phyloP scores from a whole-genome alignment of 768 basidiomycete species.

The Neoboletus magnificus region DNA sequence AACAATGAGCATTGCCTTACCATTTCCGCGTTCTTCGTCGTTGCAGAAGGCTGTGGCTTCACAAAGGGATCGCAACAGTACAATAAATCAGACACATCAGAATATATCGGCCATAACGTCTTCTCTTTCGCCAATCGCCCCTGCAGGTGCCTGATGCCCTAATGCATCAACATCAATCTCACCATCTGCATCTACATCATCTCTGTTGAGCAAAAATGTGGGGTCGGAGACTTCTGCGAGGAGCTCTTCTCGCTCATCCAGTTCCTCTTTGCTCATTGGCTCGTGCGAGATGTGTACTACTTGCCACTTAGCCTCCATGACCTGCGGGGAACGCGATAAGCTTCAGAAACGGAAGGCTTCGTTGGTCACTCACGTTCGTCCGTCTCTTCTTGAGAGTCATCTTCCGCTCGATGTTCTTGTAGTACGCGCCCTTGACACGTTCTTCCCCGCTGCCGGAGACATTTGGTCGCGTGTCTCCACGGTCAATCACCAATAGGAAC shows the following conservation, averaged over 20 bases:
- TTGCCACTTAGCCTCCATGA: constrained; percentile 78
- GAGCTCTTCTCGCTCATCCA: constrained; percentile 74
- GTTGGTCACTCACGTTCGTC: constrained; percentile 55
- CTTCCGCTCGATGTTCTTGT: constrained; percentile 86
- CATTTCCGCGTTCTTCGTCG: background rate
- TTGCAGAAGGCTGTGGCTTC: background rate
- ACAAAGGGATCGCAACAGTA: background rate
- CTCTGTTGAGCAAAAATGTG: constrained; percentile 44
- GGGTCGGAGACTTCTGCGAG: constrained; percentile 77
- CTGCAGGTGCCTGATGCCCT: constrained; percentile 49
- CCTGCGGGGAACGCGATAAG: constrained; percentile 35
- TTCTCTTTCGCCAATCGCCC: constrained; percentile 44
- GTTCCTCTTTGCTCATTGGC: constrained; percentile 69
- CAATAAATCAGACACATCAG: constrained; percentile 10
- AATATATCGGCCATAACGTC: constrained; percentile 36
- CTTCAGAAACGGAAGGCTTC: background rate
- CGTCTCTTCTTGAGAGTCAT: constrained; percentile 86
- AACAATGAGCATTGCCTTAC: background rate
- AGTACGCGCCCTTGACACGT: constrained; percentile 70
- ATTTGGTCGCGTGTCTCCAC: constrained; percentile 41
- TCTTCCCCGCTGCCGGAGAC: constrained; percentile 38
- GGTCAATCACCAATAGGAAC: constrained; percentile 72
- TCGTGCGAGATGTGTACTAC: constrained; percentile 70
- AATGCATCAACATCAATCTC: constrained; percentile 54
- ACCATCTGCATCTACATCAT: constrained; percentile 59